Conservation (phyloP, 2,329 filamentous ascomycete species). For the Trichoderma oligosporum region DNA sequence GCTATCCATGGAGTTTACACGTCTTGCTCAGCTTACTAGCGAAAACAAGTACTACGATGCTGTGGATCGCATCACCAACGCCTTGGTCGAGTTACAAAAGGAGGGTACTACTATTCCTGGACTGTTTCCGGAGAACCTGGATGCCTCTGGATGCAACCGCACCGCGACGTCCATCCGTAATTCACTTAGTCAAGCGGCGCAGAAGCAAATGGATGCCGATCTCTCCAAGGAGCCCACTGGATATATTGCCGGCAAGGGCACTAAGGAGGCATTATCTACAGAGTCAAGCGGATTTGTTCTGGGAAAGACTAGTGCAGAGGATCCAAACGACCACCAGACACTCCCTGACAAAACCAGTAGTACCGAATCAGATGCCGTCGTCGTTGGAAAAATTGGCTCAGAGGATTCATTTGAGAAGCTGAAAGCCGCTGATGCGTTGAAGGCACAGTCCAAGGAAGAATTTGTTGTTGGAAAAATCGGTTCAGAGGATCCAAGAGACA, state of each 20-base stretch:
- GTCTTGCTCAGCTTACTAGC: slow-evolving; percentile 79
- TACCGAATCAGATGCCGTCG: not conserved
- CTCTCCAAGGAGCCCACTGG: slow-evolving; percentile 30
- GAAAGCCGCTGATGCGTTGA: slow-evolving; percentile 1
- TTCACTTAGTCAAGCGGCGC: slow-evolving; percentile 34
- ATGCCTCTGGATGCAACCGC: slow-evolving; percentile 74
- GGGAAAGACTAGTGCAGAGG: too few relatives aligned
- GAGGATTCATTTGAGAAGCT: not conserved
- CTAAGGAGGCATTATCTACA: too few relatives aligned
- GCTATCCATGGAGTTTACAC: slow-evolving; percentile 82
- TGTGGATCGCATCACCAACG: slow-evolving; percentile 78
- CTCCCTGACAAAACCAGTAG: too few relatives aligned
- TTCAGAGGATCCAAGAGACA: not conserved
- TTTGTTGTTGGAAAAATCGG: not conserved
- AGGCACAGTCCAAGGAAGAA: not conserved
- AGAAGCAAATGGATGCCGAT: slow-evolving; percentile 35
- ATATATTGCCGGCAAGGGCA: slow-evolving; percentile 20
- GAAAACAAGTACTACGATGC: slow-evolving; percentile 86
- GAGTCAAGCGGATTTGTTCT: too few relatives aligned
- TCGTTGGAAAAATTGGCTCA: slow-evolving; percentile 3
- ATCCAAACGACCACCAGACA: not conserved
- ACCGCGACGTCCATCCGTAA: slow-evolving; percentile 38
- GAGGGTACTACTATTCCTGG: slow-evolving; percentile 66
- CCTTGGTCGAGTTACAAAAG: slow-evolving; percentile 71
- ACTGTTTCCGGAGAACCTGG: slow-evolving; percentile 73